These are phyloP conservation scores for Amaranthus hypochondriacus DNA, from an alignment of 148 eudicot genomes.

Conservation along the genomic window DNA sequence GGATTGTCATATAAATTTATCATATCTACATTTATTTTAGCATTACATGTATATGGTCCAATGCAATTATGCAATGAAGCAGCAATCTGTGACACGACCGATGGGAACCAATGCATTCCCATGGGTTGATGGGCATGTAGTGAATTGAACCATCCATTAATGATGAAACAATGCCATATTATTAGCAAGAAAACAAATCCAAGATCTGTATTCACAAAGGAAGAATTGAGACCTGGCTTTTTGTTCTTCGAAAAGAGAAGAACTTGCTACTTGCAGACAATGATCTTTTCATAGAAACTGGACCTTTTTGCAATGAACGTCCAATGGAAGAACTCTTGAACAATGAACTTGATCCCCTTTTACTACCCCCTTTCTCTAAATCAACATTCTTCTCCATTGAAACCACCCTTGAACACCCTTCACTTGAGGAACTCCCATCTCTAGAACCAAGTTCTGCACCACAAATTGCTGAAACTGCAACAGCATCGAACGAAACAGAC, in stretches of 20 bases:
- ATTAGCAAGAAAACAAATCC: constrained; percentile 2
- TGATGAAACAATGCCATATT: constrained; percentile 13
- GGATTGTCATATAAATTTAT: constrained; percentile 7
- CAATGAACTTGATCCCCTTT: constrained; percentile 28
- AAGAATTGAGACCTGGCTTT: constrained; percentile 41
- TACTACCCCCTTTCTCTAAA: constrained; percentile 9
- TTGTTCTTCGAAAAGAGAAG: constrained; percentile 36
- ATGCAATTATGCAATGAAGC: background rate
- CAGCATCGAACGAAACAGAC: constrained; percentile 49
- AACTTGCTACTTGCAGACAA: constrained; percentile 43
- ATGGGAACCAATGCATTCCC: background rate
- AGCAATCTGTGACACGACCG: constrained; percentile 11
- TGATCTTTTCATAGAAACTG: constrained; percentile 51
- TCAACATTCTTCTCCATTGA: constrained; percentile 10
- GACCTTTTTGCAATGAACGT: constrained; percentile 39
- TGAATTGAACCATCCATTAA: background rate
- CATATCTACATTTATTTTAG: constrained; percentile 3
- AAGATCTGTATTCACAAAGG: constrained; percentile 26
- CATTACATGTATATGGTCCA: constrained; percentile 8
- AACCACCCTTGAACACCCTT: constrained; percentile 6
- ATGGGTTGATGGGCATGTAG: background rate
- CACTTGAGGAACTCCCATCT: constrained; percentile 31
- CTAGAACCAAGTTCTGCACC: constrained; percentile 6
- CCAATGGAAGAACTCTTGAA: constrained; percentile 37
- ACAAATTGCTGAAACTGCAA: constrained; percentile 24